These are phyloP conservation scores for Hibiscus tridactylites DNA, from an alignment of 345 rosid species.

Conservation along the genomic window DNA sequence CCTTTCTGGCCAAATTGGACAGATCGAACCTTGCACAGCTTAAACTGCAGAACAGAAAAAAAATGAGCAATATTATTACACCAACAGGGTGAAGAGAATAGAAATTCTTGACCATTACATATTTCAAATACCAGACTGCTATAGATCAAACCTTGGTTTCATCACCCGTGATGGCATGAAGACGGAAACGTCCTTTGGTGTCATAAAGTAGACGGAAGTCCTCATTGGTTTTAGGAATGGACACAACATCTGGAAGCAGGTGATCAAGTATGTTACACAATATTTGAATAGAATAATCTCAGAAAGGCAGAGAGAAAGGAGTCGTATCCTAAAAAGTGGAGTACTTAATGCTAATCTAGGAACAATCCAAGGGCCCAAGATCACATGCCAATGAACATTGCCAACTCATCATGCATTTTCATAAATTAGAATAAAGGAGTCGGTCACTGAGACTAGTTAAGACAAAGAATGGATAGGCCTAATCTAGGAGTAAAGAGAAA, in stretches of 20 bases:
- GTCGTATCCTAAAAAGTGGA: background rate
- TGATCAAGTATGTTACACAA: background rate
- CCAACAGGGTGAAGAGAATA: background rate
- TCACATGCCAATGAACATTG: background rate
- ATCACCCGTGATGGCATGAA: conserved; percentile 65
- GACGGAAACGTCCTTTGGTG: conserved; percentile 86
- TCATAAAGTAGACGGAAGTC: conserved; percentile 79
- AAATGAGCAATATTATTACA: background rate
- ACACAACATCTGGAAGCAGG: conserved; percentile 54
- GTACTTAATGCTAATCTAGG: background rate
- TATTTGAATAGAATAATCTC: background rate
- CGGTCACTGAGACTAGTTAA: background rate
- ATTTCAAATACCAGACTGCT: background rate
- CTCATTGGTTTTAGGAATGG: conserved; percentile 81
- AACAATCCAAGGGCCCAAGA: background rate
- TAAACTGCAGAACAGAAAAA: conserved; percentile 42
- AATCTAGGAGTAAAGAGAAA: background rate
- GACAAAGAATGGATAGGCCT: background rate
- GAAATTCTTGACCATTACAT: background rate
- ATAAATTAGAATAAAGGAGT: background rate
- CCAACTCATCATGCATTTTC: background rate
- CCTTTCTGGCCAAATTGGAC: conserved; percentile 73
- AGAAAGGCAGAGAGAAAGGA: background rate
- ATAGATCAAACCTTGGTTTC: conserved; percentile 58
- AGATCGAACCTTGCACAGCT: conserved; percentile 76